Evolutionary conservation across 75 land plant genomes (phyloP).

Genomic region (Picea sitchensis): DNA sequence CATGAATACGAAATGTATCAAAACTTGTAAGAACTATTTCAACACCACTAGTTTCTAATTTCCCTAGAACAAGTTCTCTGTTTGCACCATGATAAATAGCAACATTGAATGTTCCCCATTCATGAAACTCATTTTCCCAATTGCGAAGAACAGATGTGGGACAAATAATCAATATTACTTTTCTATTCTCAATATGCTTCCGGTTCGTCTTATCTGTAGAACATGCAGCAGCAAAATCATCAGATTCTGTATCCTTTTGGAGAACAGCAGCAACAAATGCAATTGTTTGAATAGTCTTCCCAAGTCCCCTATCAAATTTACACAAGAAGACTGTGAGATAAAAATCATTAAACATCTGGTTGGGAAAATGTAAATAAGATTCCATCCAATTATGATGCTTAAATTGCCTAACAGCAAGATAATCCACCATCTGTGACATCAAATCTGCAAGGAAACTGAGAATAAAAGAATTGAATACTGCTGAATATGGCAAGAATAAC

Average conservation of each 20-base stretch:
- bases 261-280: conserved; percentile 85
- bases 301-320: conserved; percentile 69
- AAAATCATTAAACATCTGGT: not conserved
- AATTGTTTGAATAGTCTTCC: conserved; percentile 94
- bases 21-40: conserved; percentile 89
- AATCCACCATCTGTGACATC: not conserved
- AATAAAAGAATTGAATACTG: too few species aligned
- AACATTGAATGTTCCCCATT: conserved; percentile 75
- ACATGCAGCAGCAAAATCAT: not conserved
- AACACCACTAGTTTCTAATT: conserved; percentile 43
- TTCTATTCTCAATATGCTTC: conserved; percentile 18
- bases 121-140: conserved; percentile 92
- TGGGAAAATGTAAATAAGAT: not conserved
- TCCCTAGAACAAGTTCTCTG: conserved; percentile 76
- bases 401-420: not conserved
- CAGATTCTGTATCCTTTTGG: conserved; percentile 39
- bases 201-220: not conserved
- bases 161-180: conserved; percentile 62
- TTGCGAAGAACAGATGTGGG: conserved; percentile 91
- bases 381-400: not conserved
- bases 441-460: too few species aligned
- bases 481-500: too few species aligned
- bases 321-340: not conserved
- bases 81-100: conserved; percentile 80
- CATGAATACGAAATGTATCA: conserved; percentile 86